These are phyloP conservation scores for Kodamaea suecica DNA, from an alignment of 1,139 yeast species.

Conservation along the genomic window DNA sequence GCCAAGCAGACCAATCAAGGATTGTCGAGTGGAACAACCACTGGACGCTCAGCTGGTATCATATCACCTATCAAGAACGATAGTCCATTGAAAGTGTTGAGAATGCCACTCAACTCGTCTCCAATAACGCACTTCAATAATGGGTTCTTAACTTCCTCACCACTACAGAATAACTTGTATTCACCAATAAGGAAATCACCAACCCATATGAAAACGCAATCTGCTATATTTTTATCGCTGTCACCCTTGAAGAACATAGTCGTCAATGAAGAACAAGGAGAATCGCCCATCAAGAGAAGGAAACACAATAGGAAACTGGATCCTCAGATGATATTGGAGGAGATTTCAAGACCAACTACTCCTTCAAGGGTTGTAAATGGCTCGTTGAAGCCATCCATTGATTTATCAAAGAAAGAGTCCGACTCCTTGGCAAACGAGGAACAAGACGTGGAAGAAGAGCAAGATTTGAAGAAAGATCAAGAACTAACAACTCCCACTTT, in stretches of 20 bases:
- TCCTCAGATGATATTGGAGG: constrained; percentile 42
- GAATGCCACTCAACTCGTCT: constrained; percentile 12
- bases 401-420: constrained; percentile 18
- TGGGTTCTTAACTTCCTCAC: constrained; percentile 25
- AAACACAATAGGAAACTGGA: constrained; percentile 17
- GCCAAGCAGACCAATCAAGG: constrained; percentile 35
- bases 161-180: constrained; percentile 29
- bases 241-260: constrained; percentile 32
- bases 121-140: constrained; percentile 15
- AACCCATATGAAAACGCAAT: constrained; percentile 36
- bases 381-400: constrained; percentile 38
- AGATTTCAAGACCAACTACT: constrained; percentile 28
- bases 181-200: constrained; percentile 44
- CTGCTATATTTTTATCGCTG: constrained; percentile 33
- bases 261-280: constrained; percentile 15
- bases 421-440: constrained; percentile 8
- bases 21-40: too few relatives aligned
- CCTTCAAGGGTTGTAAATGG: constrained; percentile 22
- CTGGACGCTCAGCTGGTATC: too few relatives aligned
- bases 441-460: constrained; percentile 10
- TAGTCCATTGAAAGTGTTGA: constrained; percentile 9
- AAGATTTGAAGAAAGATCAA: constrained; percentile 10
- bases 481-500: constrained; percentile 37
- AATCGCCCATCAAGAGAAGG: constrained; percentile 37
- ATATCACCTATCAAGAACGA: constrained; percentile 21